Evolutionary conservation across 1,284 basidiomycete genomes (phyloP).

Genomic region (Tremellales sp.): DNA sequence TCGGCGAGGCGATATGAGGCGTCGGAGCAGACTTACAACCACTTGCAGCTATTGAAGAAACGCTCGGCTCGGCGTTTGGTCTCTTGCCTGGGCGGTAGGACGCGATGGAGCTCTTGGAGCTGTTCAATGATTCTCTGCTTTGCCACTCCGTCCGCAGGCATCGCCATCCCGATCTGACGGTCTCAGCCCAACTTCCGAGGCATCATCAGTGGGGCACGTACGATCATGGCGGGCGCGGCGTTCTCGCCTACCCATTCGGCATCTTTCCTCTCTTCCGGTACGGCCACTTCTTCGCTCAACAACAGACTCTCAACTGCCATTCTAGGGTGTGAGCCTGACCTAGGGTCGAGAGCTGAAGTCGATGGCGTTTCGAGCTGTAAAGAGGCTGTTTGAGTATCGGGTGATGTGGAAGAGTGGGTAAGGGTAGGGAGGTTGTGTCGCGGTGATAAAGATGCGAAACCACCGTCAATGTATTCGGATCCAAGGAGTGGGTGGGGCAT

Average conservation of each 20-base stretch:
- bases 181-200: neutral
- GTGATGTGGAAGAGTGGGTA: neutral
- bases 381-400: neutral
- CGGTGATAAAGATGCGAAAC: constrained; percentile 18
- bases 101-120: constrained; percentile 25
- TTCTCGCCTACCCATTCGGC: constrained; percentile 41
- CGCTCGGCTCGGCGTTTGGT: constrained; percentile 16
- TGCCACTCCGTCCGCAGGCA: constrained; percentile 14
- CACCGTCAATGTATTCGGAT: constrained; percentile 38
- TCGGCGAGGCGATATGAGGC: too few species aligned
- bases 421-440: neutral
- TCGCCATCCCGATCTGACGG: constrained; percentile 19
- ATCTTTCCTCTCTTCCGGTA: constrained; percentile 30
- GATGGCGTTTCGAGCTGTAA: neutral
- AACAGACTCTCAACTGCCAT: constrained; percentile 35
- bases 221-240: constrained; percentile 37
- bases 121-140: constrained; percentile 25
- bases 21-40: constrained; percentile 29
- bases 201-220: constrained; percentile 6
- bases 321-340: constrained; percentile 14
- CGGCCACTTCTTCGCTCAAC: constrained; percentile 29
- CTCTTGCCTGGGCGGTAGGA: constrained; percentile 33
- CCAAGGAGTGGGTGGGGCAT: constrained; percentile 34
- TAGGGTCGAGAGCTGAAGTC: neutral
- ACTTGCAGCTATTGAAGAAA: constrained; percentile 32